Conservation (phyloP, 1,284 basidiomycete genomes). For the Puccinia polysora region DNA sequence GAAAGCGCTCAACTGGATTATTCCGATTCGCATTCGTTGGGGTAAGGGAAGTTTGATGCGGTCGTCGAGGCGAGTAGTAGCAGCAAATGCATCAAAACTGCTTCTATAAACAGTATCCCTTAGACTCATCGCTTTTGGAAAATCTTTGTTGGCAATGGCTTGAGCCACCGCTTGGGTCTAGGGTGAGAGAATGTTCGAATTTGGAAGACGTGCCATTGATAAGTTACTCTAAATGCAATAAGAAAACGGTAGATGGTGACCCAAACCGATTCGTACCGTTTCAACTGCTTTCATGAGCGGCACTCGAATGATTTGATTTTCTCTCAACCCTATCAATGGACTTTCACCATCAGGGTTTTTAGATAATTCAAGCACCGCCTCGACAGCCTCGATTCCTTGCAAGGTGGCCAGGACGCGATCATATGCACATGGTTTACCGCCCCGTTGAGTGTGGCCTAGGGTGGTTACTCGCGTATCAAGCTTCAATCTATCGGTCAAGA, state of each 20-base stretch:
- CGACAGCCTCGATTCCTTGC: constrained; percentile 88
- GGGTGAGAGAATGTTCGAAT: background rate
- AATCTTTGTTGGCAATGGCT: constrained; percentile 78
- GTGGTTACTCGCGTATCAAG: constrained; percentile 97
- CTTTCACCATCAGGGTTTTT: constrained; percentile 61
- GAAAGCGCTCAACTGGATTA: constrained; percentile 71
- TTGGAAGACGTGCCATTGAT: background rate
- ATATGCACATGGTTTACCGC: constrained; percentile 83
- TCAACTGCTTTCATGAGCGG: constrained; percentile 88
- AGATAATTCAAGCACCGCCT: constrained; percentile 79
- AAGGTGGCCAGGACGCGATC: constrained; percentile 91
- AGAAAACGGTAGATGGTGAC: background rate
- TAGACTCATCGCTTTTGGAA: constrained; percentile 76
- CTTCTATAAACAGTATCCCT: constrained; percentile 90
- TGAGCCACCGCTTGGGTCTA: constrained; percentile 79
- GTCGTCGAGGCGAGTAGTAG: constrained; percentile 65
- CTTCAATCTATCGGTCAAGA: constrained; percentile 77
- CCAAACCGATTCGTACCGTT: constrained; percentile 58
- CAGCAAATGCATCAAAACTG: constrained; percentile 74
- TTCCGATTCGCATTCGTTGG: constrained; percentile 76
- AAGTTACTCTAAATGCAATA: constrained; percentile 1
- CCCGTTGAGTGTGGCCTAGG: constrained; percentile 92
- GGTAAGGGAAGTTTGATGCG: constrained; percentile 63
- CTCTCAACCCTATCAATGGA: constrained; percentile 91
- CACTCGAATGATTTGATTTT: constrained; percentile 90